These are phyloP conservation scores for Rhodotorula sp. DNA, from an alignment of 1,284 basidiomycete genomes.

Conservation along the genomic window DNA sequence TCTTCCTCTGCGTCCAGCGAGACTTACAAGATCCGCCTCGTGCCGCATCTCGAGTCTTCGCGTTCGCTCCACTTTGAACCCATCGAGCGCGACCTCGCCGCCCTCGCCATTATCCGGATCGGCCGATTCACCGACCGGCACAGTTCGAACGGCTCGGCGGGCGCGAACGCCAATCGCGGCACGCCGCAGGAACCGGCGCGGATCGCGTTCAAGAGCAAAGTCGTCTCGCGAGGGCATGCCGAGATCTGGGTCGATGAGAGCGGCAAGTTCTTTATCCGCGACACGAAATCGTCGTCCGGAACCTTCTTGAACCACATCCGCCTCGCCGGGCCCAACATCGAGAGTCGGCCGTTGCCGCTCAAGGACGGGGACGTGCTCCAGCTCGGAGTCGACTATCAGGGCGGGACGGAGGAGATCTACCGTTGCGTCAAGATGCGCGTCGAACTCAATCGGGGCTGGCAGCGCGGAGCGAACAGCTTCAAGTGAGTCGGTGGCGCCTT, in stretches of 20 bases:
- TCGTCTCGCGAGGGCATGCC: conserved; percentile 89
- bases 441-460: conserved; percentile 80
- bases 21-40: conserved; percentile 65
- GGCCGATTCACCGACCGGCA: conserved; percentile 50
- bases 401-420: conserved; percentile 95
- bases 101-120: conserved; percentile 53
- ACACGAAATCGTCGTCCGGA: conserved; percentile 85
- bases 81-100: conserved; percentile 73
- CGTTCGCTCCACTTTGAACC: conserved; percentile 90
- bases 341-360: conserved; percentile 73
- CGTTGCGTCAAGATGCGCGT: conserved; percentile 96
- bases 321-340: conserved; percentile 76
- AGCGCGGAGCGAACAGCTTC: conserved; percentile 83
- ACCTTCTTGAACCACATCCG: conserved; percentile 96
- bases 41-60: conserved; percentile 87
- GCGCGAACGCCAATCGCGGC: conserved; percentile 52
- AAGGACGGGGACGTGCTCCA: conserved; percentile 95
- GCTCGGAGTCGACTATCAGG: conserved; percentile 96
- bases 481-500: conserved; percentile 63
- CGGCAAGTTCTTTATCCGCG: conserved; percentile 73
- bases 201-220: conserved; percentile 93
- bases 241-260: conserved; percentile 76
- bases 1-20: neutral
- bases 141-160: conserved; percentile 5
- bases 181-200: conserved; percentile 64